Base-by-base conservation (phyloP, 2,329 filamentous ascomycete genomes). In the Colletotrichum simmondsii region DNA sequence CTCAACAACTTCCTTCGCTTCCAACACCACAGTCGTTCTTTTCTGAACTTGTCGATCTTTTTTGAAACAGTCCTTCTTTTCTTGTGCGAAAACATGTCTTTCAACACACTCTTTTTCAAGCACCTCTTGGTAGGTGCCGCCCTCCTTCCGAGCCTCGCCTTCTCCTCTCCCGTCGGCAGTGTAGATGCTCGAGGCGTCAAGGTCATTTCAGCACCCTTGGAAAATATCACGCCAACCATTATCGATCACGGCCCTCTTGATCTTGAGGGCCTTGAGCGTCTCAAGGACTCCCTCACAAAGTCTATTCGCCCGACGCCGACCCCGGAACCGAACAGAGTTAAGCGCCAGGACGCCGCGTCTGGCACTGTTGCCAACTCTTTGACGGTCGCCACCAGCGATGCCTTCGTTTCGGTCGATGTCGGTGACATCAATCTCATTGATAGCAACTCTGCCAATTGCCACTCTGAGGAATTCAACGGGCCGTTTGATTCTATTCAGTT, bases 351-450 rank as follows among this genome's bases (percentile, higher is more conserved):
- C 52, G 26, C 7, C 6, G n/a, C 57, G 28, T 42, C 62, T 19
- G 30, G 32, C 8, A 61, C 49, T 6, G 12, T 35, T 1, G 19
- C 46, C 19, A 52, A 30, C 11, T 61, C 62, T n/a, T 52, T 73
- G 6, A 56, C 68, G 5, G 60, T 71, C 24, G 53, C 19, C 0
- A 59, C 53, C 10, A 53, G 19, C 24, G 68, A 59, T 3, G 61
- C 71, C 2, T 71, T 64, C 30, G 30, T 67, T 4, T 60, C 71
- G 5, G 32, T 73, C 5, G 71, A 73, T 53, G 61, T 63, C 4
- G 67, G 67, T 16, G 70, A 68, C 19, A 42, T 72, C 11, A 49
- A 61, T 3, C 1, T 56, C 3, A 46, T 67, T 19, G 68, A 71
- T 32, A 61, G 19, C 16, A 28, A 61, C n/a, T 26, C 62, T 7